Evolutionary conservation across 768 basidiomycete genomes (phyloP), one percentile per base, ranked within the genome.

Genomic region (Hypholoma fasciculare): DNA sequence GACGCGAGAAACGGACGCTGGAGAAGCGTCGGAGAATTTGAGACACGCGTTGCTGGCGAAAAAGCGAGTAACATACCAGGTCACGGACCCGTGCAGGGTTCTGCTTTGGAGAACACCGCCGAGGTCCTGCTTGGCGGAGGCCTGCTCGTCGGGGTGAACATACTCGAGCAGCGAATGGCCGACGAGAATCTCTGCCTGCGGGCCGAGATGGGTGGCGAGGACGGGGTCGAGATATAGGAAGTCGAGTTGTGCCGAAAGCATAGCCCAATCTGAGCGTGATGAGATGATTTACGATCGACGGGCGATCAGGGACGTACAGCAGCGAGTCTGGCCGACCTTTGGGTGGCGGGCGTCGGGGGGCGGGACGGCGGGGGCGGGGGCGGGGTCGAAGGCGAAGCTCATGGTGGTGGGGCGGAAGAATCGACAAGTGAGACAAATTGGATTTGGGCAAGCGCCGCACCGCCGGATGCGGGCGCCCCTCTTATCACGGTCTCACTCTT

Each of bases 221-320:
- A 91, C 86, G 59, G 92, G 92, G 75, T 94, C 92, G 61, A 92
- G 80, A 73, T 91, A 93, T 60, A 94, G 83, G 73, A 92, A 92
- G 51, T 82, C 75, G 50, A 94, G 82, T 69, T 88, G 82, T 48
- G 87, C 71, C n/a, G 87, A 85, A 65, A 94, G 80, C 61, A 94
- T 76, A 26, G 90, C 76, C 92, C 92, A 94, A 76, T 93, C 90
- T 92, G 71, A 30, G 59, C 60, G 63, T 56, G 65, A 69, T 60
- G 64, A 63, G 66, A 63, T 61, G 52, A 46, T 59, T 65, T 56
- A 65, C 61, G 58, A 70, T 63, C 63, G 64, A 55, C 57, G 64
- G 49, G 56, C 68, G 76, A 75, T 77, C 73, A 73, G 69, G 61
- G 59, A 83, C 89, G 74, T 66, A 91, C 90, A 91, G 68, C 90